Evolutionary conservation across 2,329 filamentous ascomycete species (phyloP).

Genomic region (Berkeleyomyces basicola): DNA sequence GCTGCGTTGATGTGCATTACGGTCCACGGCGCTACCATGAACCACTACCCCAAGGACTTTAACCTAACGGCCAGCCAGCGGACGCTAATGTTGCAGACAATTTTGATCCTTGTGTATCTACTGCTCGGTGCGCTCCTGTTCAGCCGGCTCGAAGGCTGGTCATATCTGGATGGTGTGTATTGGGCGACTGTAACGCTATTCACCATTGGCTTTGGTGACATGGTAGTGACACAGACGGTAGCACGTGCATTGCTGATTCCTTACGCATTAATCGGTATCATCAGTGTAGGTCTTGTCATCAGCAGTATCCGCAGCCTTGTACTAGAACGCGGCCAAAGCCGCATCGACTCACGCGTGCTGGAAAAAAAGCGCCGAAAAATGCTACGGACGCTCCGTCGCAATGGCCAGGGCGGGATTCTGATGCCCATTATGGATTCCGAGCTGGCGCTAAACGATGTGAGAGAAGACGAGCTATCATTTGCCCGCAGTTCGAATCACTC

Average conservation of each 20-base stretch:
- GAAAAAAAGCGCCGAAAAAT: conserved; percentile 39
- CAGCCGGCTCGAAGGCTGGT: conserved; percentile 53
- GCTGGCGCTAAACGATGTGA: neutral
- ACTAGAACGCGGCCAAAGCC: conserved; percentile 38
- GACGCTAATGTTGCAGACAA: conserved; percentile 81
- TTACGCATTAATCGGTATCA: conserved; percentile 67
- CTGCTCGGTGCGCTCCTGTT: conserved; percentile 64
- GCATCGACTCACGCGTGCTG: conserved; percentile 39
- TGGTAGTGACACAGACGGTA: conserved; percentile 30
- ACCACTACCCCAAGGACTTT: conserved; percentile 65
- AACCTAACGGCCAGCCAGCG: conserved; percentile 63
- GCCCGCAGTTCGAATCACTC: no score
- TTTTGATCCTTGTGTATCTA: conserved; percentile 68
- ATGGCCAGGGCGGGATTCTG: conserved; percentile 31
- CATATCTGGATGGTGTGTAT: conserved; percentile 62
- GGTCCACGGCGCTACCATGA: conserved; percentile 53
- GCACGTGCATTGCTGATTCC: conserved; percentile 63
- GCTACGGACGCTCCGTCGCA: conserved; percentile 29
- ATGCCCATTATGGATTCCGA: conserved; percentile 26
- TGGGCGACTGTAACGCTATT: conserved; percentile 60
- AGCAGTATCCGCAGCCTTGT: conserved; percentile 56
- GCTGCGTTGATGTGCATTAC: conserved; percentile 64
- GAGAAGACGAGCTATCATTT: no score
- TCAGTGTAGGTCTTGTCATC: conserved; percentile 71
- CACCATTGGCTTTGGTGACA: conserved; percentile 47